phyloP scores from a whole-genome alignment of 495 filamentous ascomycete species.

The Terfezia boudieri region DNA sequence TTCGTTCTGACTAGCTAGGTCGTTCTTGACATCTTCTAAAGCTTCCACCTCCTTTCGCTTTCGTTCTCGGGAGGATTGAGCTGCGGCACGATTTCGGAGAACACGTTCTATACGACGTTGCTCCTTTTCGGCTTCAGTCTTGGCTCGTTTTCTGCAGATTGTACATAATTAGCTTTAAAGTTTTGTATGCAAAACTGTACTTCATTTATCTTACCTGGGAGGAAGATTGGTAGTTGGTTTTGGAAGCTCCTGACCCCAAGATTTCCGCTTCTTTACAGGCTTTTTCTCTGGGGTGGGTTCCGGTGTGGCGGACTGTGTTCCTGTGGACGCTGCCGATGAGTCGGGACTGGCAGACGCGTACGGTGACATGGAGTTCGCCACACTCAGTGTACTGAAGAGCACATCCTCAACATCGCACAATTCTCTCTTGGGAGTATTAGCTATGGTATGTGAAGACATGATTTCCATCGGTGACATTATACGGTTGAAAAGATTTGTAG shows the following conservation, averaged over 20 bases:
- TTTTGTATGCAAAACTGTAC: too few relatives aligned
- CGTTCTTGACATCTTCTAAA: constrained; percentile 51
- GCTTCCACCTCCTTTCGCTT: constrained; percentile 87
- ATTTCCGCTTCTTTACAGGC: constrained; percentile 86
- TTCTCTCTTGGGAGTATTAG: neutral
- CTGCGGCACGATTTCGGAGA: constrained; percentile 81
- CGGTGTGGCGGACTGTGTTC: neutral
- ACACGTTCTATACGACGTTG: constrained; percentile 94
- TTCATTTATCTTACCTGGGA: constrained; percentile 44
- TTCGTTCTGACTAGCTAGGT: constrained; percentile 44
- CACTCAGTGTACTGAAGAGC: neutral
- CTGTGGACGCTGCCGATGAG: neutral
- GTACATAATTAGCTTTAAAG: too few relatives aligned
- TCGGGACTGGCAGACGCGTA: neutral
- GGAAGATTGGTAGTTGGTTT: constrained; percentile 93
- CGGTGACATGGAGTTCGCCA: neutral
- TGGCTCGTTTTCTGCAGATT: constrained; percentile 62
- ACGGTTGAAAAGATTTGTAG: too few relatives aligned
- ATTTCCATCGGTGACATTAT: too few relatives aligned
- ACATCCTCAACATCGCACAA: neutral
- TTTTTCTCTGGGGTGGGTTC: constrained; percentile 36
- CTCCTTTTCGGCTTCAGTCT: constrained; percentile 97
- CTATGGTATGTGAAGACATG: too few relatives aligned
- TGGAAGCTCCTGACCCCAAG: constrained; percentile 93
- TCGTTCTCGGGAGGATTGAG: constrained; percentile 85